Base-by-base conservation (phyloP, 2,329 filamentous ascomycete genomes). In the Ceratocystis papillata region DNA sequence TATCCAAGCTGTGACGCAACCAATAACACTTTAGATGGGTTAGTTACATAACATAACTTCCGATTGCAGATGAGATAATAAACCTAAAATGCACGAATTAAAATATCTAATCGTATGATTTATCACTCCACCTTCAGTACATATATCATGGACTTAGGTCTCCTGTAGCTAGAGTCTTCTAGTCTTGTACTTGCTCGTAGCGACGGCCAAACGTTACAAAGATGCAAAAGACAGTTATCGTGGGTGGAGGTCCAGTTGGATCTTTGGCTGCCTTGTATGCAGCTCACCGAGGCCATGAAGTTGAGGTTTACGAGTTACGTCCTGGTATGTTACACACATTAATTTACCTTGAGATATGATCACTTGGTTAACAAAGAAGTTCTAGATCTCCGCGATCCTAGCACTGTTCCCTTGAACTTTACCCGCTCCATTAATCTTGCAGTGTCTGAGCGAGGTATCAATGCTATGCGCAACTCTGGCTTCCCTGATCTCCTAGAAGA, bases 361-460 rank as follows among this genome's bases (percentile, higher is more conserved):
- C 28, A 41, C 62, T 41, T 67, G 30, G 64, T 30, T 41, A 8
- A 20, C n/a, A 22, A 33, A 46, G 8, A 17, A 28, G 22, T 20
- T 5, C 17, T 67, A 97, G 94, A 99, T 78, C 85, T 97, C 62
- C 86, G 94, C 50, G 86, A 95, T 74, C 86, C 88, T 1, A 82
- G 84, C 1, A 96, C 89, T 0, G 85, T 86, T 37, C 92, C 93
- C 2, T 80, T 97, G 68, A 96, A 96, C 76, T 96, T 96, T 73
- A 96, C 92, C 68, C 96, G 91, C 75, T 97, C 94, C n/a, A 99
- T 99, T 79, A 99, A 99, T 73, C 78, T 99, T 65, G 93, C 94
- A 25, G 80, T 99, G 0, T 97, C 94, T 0, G 92, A 97, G 74
- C 86, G 94, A 67, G 94, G 94, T 41, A 92, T 97, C 74, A 89